These are phyloP conservation scores for Paramyrothecium roridum DNA, from an alignment of 2,329 filamentous ascomycete species.

Conservation along the genomic window DNA sequence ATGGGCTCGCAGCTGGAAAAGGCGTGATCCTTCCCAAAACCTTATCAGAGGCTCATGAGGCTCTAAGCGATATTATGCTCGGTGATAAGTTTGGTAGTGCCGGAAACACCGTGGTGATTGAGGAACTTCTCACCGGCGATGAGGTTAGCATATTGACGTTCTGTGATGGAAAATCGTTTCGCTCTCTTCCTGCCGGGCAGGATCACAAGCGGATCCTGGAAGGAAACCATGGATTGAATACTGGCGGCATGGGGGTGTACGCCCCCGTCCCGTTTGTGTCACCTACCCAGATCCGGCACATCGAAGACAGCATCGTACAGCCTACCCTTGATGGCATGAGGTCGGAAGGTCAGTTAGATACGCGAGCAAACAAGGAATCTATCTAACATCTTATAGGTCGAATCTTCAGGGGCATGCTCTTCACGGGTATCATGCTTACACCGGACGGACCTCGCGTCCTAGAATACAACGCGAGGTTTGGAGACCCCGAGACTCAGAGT, in stretches of 20 bases:
- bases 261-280: constrained; percentile 59
- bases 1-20: constrained; percentile 73
- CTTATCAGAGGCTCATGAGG: constrained; percentile 59
- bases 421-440: constrained; percentile 85
- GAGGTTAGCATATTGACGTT: constrained; percentile 68
- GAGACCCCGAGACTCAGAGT: constrained; percentile 84
- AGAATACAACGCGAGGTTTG: constrained; percentile 88
- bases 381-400: constrained; percentile 5
- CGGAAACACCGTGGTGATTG: constrained; percentile 68
- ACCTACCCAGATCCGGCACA: constrained; percentile 47
- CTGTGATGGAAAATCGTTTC: constrained; percentile 62
- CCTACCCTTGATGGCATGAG: constrained; percentile 63
- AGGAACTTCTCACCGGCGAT: constrained; percentile 68
- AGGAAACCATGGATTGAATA: constrained; percentile 67
- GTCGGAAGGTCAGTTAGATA: constrained; percentile 40
- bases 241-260: constrained; percentile 75
- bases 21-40: constrained; percentile 38
- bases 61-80: constrained; percentile 66
- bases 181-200: constrained; percentile 66
- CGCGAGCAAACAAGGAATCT: background rate
- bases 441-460: constrained; percentile 71
- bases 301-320: constrained; percentile 57
- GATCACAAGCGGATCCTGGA: constrained; percentile 72
- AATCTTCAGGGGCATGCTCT: constrained; percentile 66
- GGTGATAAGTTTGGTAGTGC: constrained; percentile 63